A percentile compares a stretch with the other conserved stretches of the same genome.
These are phyloP conservation scores for Yamadazyma phyllophila DNA, from an alignment of 805 yeast species.

Conservation along the genomic window DNA sequence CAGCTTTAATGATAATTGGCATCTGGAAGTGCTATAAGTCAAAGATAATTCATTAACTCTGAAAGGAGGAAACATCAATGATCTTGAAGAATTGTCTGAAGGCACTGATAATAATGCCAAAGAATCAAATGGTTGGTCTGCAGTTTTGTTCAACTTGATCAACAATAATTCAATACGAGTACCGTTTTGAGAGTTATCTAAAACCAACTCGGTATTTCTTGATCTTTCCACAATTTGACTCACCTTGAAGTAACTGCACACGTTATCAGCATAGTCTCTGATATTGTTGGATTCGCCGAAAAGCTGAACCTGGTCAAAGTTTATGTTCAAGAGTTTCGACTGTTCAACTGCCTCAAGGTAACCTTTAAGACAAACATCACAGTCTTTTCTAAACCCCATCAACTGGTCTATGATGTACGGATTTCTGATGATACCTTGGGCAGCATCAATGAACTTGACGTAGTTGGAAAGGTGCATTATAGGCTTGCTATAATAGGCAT, in stretches of 20 bases:
- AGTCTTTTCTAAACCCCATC: conserved; percentile 12
- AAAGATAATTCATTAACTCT: conserved; percentile 20
- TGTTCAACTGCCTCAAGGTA: conserved; percentile 11
- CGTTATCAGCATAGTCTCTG: conserved; percentile 17
- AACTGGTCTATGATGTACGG: conserved; percentile 40
- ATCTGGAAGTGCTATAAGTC: conserved; percentile 13
- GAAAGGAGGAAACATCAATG: conserved; percentile 42
- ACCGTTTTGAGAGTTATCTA: conserved; percentile 14
- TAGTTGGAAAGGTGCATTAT: conserved; percentile 30
- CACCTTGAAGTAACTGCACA: conserved; percentile 37
- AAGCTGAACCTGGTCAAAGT: conserved; percentile 33
- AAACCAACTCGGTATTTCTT: conserved; percentile 18
- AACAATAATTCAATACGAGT: conserved; percentile 31
- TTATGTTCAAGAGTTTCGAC: conserved; percentile 28
- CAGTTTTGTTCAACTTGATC: conserved; percentile 26
- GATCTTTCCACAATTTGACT: conserved; percentile 38
- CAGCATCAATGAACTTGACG: conserved; percentile 24
- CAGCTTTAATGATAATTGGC: conserved; percentile 16
- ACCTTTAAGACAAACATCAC: conserved; percentile 18
- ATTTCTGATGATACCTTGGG: conserved; percentile 27
- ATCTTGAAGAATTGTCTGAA: conserved; percentile 20
- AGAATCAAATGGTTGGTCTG: conserved; percentile 26
- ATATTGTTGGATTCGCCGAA: conserved; percentile 19
- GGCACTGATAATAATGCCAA: conserved; percentile 34
- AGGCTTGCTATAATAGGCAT: conserved; percentile 27